phyloP scores from a whole-genome alignment of 2,329 filamentous ascomycete species.

The Neonectria ditissima region DNA sequence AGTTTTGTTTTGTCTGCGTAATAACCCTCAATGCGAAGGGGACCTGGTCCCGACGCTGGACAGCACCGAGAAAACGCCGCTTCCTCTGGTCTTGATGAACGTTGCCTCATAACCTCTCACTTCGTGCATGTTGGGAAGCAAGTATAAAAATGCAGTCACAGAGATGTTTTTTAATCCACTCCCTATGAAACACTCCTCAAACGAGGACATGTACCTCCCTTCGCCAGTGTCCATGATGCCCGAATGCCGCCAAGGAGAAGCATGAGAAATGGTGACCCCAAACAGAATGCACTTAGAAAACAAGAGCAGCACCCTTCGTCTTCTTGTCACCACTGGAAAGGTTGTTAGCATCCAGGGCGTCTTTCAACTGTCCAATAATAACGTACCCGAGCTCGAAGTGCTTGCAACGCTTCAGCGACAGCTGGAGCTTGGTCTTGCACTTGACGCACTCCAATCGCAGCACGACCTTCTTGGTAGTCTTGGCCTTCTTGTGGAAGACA shows the following conservation, averaged over 20 bases:
- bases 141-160: conserved; percentile 38
- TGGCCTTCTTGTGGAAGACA: conserved; percentile 99
- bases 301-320: conserved; percentile 99
- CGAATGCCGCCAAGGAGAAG: conserved; percentile 58
- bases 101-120: conserved; percentile 10
- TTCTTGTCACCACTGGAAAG: conserved; percentile 97
- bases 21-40: neutral
- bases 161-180: conserved; percentile 54
- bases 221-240: conserved; percentile 63
- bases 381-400: conserved; percentile 99
- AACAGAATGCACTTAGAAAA: conserved; percentile 85
- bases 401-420: conserved; percentile 99
- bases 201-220: conserved; percentile 60
- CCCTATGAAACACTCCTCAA: conserved; percentile 59
- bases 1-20: neutral
- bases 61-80: conserved; percentile 3
- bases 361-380: conserved; percentile 3
- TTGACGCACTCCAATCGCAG: conserved; percentile 96
- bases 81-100: conserved; percentile 16
- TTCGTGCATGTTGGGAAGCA: neutral
- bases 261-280: conserved; percentile 57
- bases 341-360: conserved; percentile 54
- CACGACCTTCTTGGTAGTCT: conserved; percentile 99
- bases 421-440: conserved; percentile 99
- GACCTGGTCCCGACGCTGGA: neutral